Percentiles rank a stretch among this genome's conserved stretches.
phyloP scores from a whole-genome alignment of 1,284 basidiomycete species.

The Mycena sp. region DNA sequence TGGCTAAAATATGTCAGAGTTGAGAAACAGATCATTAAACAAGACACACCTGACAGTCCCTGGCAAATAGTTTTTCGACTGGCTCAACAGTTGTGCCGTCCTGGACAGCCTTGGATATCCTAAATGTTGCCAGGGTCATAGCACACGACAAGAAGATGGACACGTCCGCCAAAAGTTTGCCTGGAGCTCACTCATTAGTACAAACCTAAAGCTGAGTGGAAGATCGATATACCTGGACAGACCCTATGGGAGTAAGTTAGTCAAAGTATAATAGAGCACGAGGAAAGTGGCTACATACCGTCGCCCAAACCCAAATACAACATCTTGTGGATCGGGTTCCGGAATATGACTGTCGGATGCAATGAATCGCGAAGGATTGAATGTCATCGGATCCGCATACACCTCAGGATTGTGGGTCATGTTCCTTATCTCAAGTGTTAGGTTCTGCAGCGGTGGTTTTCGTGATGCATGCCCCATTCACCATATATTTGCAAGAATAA shows the following conservation, averaged over 20 bases:
- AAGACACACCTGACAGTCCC: constrained; percentile 61
- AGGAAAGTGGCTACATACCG: constrained; percentile 50
- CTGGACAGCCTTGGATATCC: constrained; percentile 39
- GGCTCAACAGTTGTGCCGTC: constrained; percentile 2
- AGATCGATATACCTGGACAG: constrained; percentile 5
- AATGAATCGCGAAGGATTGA: constrained; percentile 57
- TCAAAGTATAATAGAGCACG: background rate
- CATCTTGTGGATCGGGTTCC: constrained; percentile 60
- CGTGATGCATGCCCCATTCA: background rate
- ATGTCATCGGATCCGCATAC: constrained; percentile 55
- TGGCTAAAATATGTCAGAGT: constrained; percentile 54
- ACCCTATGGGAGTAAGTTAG: background rate
- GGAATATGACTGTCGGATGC: constrained; percentile 37
- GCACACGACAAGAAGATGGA: constrained; percentile 64
- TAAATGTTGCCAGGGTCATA: constrained; percentile 62
- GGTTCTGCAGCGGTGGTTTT: background rate
- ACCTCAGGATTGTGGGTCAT: constrained; percentile 51
- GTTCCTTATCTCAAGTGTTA: background rate
- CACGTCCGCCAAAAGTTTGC: constrained; percentile 62
- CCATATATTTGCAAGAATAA: constrained; percentile 20
- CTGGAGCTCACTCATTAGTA: constrained; percentile 36
- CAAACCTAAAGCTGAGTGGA: background rate
- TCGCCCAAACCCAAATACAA: constrained; percentile 67
- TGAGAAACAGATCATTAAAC: background rate
- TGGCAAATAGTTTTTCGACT: constrained; percentile 57